These are phyloP conservation scores for Ascoidea asiatica DNA, from an alignment of 805 yeast genomes.

Conservation along the genomic window DNA sequence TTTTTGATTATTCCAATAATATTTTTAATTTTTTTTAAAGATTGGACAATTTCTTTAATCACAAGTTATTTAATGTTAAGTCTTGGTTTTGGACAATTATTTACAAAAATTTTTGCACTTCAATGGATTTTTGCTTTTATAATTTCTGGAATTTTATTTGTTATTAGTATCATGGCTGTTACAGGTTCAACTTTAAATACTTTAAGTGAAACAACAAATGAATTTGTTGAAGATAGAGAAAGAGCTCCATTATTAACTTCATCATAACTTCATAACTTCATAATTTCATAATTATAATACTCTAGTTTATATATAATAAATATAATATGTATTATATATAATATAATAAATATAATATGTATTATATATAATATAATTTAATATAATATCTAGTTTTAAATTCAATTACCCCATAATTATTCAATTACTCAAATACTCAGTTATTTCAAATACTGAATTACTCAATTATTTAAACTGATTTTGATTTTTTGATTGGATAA, in stretches of 20 bases:
- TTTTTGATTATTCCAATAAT: constrained; percentile 52
- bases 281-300: too few relatives aligned
- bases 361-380: too few relatives aligned
- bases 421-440: too few relatives aligned
- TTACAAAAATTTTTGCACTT: constrained; percentile 55
- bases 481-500: too few relatives aligned
- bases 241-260: constrained; percentile 22
- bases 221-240: constrained; percentile 11
- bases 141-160: constrained; percentile 43
- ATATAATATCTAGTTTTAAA: too few relatives aligned
- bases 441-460: too few relatives aligned
- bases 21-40: constrained; percentile 45
- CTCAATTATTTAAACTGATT: too few relatives aligned
- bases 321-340: too few relatives aligned
- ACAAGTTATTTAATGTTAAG: constrained; percentile 48
- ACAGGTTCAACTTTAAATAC: constrained; percentile 16
- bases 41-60: constrained; percentile 57
- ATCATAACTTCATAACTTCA: too few relatives aligned
- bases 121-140: constrained; percentile 79
- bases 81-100: constrained; percentile 56
- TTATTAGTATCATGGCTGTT: constrained; percentile 34
- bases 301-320: too few relatives aligned
- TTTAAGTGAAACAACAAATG: constrained; percentile 1
- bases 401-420: too few relatives aligned
- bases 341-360: too few relatives aligned